phyloP scores from a whole-genome alignment of 306 rosid species.

The Benincasa hispida region DNA sequence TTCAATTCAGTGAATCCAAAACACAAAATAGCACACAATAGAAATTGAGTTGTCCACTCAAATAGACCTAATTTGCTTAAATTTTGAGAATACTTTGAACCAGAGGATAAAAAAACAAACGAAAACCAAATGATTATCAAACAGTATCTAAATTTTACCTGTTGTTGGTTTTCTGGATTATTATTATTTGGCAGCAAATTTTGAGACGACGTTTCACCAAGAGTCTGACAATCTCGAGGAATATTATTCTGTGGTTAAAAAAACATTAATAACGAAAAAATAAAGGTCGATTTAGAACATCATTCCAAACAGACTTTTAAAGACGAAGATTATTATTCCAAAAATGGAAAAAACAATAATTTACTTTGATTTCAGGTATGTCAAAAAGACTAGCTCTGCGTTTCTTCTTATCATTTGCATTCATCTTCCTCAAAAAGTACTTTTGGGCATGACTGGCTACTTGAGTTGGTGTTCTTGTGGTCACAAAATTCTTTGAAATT shows the following conservation, averaged over 20 bases:
- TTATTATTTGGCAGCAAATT: background rate
- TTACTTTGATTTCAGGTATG: constrained; percentile 17
- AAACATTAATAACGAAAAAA: background rate
- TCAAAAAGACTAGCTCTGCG: constrained; percentile 51
- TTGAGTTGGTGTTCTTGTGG: constrained; percentile 39
- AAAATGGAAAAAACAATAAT: too few relatives aligned
- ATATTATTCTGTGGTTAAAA: background rate
- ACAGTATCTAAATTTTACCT: background rate
- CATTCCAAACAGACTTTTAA: too few relatives aligned
- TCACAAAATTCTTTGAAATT: constrained; percentile 37
- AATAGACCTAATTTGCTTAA: too few relatives aligned
- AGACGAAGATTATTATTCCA: too few relatives aligned
- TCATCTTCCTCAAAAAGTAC: constrained; percentile 28
- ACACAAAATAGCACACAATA: too few relatives aligned
- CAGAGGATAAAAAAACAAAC: too few relatives aligned
- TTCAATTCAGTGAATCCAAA: too few relatives aligned
- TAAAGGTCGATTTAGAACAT: too few relatives aligned
- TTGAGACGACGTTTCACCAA: background rate
- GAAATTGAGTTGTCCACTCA: too few relatives aligned
- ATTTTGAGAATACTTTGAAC: too few relatives aligned
- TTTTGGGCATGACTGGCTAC: constrained; percentile 75
- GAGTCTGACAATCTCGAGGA: constrained; percentile 6
- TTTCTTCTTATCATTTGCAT: constrained; percentile 23
- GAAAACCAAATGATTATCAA: background rate
- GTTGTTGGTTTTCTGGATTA: background rate